Evolutionary conservation across 306 rosid species (phyloP).

Genomic region (Hylodesmum podocarpum): DNA sequence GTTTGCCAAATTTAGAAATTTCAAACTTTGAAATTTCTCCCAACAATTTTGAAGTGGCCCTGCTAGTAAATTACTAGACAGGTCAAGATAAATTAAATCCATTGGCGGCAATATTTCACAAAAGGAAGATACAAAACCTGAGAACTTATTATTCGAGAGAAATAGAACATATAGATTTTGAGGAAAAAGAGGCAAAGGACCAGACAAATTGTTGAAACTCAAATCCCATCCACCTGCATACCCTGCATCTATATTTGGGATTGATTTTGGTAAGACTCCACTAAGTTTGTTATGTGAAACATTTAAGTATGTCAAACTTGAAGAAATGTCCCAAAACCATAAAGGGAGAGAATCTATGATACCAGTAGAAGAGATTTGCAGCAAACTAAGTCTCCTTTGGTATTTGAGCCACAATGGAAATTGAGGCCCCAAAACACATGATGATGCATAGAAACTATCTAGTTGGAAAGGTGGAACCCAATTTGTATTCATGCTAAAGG

Average conservation of each 20-base stretch:
- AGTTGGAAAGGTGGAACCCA: conserved; percentile 42
- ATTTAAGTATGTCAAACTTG: not conserved
- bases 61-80: conserved; percentile 16
- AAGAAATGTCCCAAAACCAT: conserved; percentile 4
- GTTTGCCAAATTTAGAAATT: not conserved
- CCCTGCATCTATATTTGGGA: accelerated
- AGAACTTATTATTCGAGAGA: conserved; percentile 27
- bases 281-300: not conserved
- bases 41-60: conserved; percentile 30
- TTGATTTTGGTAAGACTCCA: not conserved
- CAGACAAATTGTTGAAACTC: conserved; percentile 19
- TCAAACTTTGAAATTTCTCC: not conserved
- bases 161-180: not conserved
- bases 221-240: not conserved
- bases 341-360: conserved; percentile 24
- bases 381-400: not conserved
- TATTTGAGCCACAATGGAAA: conserved; percentile 47
- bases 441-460: accelerated
- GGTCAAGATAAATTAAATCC: not conserved
- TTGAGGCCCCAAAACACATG: conserved; percentile 35
- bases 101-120: not conserved
- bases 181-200: not conserved
- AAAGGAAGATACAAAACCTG: not conserved
- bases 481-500: conserved; percentile 24
- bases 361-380: not conserved